A percentile compares a stretch with the other conserved stretches of the same genome.
Conservation (phyloP, 495 filamentous ascomycete species). For the Hypoxylon rickii region DNA sequence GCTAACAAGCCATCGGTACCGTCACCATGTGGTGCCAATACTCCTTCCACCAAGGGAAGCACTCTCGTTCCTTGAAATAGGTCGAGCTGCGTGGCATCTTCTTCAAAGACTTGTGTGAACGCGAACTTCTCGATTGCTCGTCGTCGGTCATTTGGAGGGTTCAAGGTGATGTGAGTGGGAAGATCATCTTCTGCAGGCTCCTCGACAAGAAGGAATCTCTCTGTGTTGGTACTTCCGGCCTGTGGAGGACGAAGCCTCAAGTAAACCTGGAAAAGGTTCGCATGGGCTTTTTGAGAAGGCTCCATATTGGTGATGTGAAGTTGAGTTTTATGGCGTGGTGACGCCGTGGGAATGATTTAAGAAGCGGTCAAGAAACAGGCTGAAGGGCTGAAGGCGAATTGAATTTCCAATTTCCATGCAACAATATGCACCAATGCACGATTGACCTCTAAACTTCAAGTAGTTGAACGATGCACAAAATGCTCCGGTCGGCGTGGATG, state of each 20-base stretch:
- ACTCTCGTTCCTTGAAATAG: constrained; percentile 84
- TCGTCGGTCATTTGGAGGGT: constrained; percentile 81
- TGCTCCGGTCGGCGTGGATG: constrained; percentile 23
- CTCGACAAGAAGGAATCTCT: constrained; percentile 83
- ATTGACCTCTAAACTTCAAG: constrained; percentile 1
- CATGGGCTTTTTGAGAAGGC: constrained; percentile 40
- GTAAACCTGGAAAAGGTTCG: constrained; percentile 85
- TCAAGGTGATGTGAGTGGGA: constrained; percentile 84
- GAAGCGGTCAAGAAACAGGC: constrained; percentile 11
- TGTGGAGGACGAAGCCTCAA: constrained; percentile 82
- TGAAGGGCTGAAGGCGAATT: constrained; percentile 7
- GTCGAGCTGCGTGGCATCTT: constrained; percentile 80
- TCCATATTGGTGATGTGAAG: constrained; percentile 30
- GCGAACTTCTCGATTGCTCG: constrained; percentile 91
- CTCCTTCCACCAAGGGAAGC: constrained; percentile 74
- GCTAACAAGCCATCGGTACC: constrained; percentile 89
- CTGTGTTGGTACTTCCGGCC: constrained; percentile 46
- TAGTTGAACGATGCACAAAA: constrained; percentile 31
- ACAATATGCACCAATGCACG: constrained; percentile 30
- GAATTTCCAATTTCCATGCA: no score
- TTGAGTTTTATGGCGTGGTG: constrained; percentile 1
- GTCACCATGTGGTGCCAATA: constrained; percentile 68
- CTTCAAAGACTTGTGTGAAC: constrained; percentile 92
- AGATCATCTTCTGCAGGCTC: constrained; percentile 51
- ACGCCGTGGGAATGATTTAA: constrained; percentile 2